Evolutionary conservation across 2,329 filamentous ascomycete species (phyloP).

Genomic region (Cladorrhinum sp.): DNA sequence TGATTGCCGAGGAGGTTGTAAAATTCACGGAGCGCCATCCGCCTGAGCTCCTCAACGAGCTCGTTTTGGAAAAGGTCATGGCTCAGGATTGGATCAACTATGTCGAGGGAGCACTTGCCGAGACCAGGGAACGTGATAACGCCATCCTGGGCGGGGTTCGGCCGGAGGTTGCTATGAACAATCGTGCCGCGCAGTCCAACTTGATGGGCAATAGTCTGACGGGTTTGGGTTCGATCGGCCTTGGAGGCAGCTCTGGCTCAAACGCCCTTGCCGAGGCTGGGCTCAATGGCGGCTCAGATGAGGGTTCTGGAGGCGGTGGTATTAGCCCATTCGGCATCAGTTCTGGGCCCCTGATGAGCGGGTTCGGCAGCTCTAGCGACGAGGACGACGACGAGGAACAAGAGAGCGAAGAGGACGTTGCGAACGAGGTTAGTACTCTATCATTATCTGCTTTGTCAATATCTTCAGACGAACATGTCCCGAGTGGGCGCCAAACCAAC

Average conservation of each 20-base stretch:
- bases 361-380: conserved; percentile 91
- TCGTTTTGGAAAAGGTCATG: conserved; percentile 84
- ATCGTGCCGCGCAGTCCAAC: conserved; percentile 57
- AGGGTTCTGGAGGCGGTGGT: conserved; percentile 60
- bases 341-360: conserved; percentile 74
- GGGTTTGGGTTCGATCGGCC: conserved; percentile 41
- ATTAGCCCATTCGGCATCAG: conserved; percentile 71
- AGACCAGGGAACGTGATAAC: conserved; percentile 93
- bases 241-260: conserved; percentile 42
- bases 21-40: conserved; percentile 96
- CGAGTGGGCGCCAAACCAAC: neutral
- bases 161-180: conserved; percentile 82
- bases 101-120: conserved; percentile 86
- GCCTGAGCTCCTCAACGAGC: conserved; percentile 78
- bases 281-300: conserved; percentile 71
- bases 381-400: conserved; percentile 96
- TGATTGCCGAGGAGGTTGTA: conserved; percentile 97
- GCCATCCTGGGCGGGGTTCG: conserved; percentile 95
- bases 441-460: neutral
- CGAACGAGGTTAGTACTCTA: conserved; percentile 58
- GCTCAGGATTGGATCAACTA: conserved; percentile 91
- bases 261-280: conserved; percentile 77
- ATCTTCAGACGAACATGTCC: neutral
- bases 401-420: conserved; percentile 72
- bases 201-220: conserved; percentile 49